These are phyloP conservation scores for Colletotrichum somersetense DNA, from an alignment of 2,329 filamentous ascomycete genomes.

Conservation along the genomic window DNA sequence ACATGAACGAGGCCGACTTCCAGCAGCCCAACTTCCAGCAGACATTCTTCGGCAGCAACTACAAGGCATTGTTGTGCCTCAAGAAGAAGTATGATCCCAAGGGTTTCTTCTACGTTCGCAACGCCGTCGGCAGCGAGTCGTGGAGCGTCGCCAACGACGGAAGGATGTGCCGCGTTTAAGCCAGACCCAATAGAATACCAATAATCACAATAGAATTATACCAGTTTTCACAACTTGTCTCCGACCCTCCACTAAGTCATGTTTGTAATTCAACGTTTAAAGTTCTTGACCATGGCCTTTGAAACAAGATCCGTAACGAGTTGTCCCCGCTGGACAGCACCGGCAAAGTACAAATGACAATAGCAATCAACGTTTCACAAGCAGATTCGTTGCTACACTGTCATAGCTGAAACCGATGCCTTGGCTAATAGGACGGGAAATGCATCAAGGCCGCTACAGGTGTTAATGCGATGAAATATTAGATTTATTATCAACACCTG, in stretches of 20 bases:
- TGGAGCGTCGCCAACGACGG: slow-evolving; percentile 54
- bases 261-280: slow-evolving; percentile 39
- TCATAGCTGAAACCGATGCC: neutral
- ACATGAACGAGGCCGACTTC: slow-evolving; percentile 66
- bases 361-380: no score
- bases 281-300: neutral
- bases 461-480: no score
- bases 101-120: slow-evolving; percentile 60
- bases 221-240: neutral
- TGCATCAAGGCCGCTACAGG: no score
- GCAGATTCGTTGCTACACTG: neutral
- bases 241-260: neutral
- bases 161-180: slow-evolving; percentile 41
- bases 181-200: no score
- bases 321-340: no score
- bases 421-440: no score
- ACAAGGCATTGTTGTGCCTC: slow-evolving; percentile 54
- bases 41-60: slow-evolving; percentile 62
- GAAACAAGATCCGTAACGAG: neutral
- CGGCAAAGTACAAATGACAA: no score
- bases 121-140: slow-evolving; percentile 63
- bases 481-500: no score
- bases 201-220: neutral
- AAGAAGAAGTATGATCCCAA: slow-evolving; percentile 65
- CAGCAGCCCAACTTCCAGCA: slow-evolving; percentile 59